Evolutionary conservation across 1,139 yeast genomes (phyloP).

Genomic region (Suhomyces yuchorum): DNA sequence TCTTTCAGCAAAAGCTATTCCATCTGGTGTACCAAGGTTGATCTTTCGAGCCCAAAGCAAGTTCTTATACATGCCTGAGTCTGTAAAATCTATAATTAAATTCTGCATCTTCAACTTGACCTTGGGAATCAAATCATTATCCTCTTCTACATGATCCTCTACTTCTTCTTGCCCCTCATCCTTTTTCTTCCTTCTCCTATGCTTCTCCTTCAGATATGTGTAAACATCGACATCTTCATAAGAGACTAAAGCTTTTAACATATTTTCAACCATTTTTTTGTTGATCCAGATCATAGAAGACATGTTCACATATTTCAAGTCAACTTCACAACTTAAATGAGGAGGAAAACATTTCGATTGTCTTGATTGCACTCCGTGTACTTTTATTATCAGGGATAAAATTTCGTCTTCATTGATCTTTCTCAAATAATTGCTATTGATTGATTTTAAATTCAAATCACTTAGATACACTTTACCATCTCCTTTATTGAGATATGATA

Average conservation of each 20-base stretch:
- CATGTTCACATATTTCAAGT: slow-evolving; percentile 38
- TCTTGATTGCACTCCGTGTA: slow-evolving; percentile 15
- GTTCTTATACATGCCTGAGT: slow-evolving; percentile 62
- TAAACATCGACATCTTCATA: slow-evolving; percentile 3
- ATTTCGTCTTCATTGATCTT: slow-evolving; percentile 43
- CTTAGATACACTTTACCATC: slow-evolving; percentile 47
- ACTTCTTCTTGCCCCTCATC: neutral
- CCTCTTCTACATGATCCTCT: neutral
- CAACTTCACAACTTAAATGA: neutral
- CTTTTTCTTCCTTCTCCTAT: neutral
- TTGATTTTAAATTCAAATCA: slow-evolving; percentile 43
- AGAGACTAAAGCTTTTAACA: slow-evolving; percentile 24
- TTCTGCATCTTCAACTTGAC: slow-evolving; percentile 20
- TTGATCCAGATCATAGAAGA: slow-evolving; percentile 57
- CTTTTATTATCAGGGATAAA: slow-evolving; percentile 31
- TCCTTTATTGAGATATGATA: slow-evolving; percentile 33
- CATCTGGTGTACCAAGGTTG: slow-evolving; percentile 32
- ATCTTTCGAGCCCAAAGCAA: slow-evolving; percentile 55
- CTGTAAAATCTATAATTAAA: slow-evolving; percentile 46
- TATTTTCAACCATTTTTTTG: slow-evolving; percentile 38
- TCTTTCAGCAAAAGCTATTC: slow-evolving; percentile 34
- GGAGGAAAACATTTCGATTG: neutral
- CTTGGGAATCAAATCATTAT: neutral
- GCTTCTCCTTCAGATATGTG: neutral
- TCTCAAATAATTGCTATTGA: slow-evolving; percentile 35